Conservation (phyloP, 73 alveolate genomes). For the Tetrahymena thermophila region DNA sequence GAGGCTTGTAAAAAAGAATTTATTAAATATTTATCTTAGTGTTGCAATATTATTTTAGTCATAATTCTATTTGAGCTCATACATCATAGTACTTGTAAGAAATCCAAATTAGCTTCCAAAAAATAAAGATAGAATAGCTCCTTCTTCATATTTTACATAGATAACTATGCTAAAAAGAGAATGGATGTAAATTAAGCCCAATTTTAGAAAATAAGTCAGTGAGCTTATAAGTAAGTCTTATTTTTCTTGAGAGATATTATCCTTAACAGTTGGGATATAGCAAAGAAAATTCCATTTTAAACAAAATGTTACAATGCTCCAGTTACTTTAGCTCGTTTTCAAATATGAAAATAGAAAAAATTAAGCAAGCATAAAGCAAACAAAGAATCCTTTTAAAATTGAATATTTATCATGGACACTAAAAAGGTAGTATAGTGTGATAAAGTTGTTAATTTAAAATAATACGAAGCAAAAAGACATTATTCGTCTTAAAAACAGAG, state of each 20-base stretch:
- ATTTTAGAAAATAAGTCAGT: neutral
- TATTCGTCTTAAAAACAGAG: neutral
- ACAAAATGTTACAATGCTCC: neutral
- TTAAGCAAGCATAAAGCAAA: neutral
- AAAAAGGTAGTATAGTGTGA: neutral
- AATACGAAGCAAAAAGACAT: neutral
- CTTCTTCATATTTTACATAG: neutral
- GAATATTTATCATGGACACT: neutral
- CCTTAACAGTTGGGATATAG: neutral
- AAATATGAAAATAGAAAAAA: neutral
- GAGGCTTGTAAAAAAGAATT: neutral
- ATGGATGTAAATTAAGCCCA: neutral
- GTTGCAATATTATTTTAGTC: neutral
- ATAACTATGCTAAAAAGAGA: neutral
- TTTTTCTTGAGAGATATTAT: neutral
- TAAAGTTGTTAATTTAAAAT: neutral
- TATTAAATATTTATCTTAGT: neutral
- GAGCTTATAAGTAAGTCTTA: neutral
- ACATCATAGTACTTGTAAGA: neutral
- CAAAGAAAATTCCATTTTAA: neutral
- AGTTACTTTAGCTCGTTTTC: neutral
- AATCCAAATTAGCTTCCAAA: neutral
- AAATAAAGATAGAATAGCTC: neutral
- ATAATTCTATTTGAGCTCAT: neutral
- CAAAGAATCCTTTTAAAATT: neutral